Conservation (phyloP, 75 land plant species). For the Sequoiadendron giganteum region DNA sequence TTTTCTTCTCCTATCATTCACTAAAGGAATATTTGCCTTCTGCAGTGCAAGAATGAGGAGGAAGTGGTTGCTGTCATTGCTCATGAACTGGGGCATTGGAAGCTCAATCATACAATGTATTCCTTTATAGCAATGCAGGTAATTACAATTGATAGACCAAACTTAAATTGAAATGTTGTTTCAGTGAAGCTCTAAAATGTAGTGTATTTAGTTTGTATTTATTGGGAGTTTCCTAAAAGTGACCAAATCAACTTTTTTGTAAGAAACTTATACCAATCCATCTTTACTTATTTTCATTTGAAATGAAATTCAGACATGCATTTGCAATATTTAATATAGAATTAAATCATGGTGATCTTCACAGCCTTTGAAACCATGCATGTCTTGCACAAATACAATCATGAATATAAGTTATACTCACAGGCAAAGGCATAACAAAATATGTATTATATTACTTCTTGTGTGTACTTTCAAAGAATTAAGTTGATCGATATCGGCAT, state of each 20-base stretch:
- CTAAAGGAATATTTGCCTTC: not conserved
- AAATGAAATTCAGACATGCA: not conserved
- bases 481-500: not conserved
- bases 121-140: conserved; percentile 92
- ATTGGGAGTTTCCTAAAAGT: not conserved
- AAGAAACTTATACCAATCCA: not conserved
- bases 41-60: conserved; percentile 88
- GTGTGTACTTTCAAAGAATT: not conserved
- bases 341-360: not conserved
- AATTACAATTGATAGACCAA: not conserved
- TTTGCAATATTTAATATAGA: not conserved
- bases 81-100: conserved; percentile 99
- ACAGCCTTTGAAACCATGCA: not conserved
- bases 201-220: not conserved
- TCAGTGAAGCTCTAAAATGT: not conserved
- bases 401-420: not conserved
- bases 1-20: not conserved
- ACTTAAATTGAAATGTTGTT: not conserved
- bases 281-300: not conserved
- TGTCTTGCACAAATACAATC: not conserved
- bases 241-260: not conserved
- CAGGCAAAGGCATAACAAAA: not conserved
- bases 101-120: conserved; percentile 92
- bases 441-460: not conserved
- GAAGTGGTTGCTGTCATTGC: conserved; percentile 99